Base-by-base conservation (phyloP, 2,329 filamentous ascomycete species). In the Hansfordia pulvinata region DNA sequence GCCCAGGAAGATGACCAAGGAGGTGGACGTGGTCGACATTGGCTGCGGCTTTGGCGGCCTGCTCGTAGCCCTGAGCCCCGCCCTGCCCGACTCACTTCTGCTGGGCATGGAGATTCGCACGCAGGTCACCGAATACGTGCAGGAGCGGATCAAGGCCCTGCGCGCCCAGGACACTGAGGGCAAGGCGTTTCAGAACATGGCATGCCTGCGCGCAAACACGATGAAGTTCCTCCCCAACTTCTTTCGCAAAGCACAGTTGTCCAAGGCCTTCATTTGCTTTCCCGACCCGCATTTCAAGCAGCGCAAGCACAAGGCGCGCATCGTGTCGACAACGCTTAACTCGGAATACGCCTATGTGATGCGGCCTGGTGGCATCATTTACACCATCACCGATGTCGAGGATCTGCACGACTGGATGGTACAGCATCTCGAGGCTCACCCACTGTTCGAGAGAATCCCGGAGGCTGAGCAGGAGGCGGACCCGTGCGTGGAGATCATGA, bases 161-260 rank as follows among this genome's bases (percentile, higher is more conserved):
- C 75, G 90, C 4, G 58, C 62, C 9, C 76, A 86, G 44, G 66
- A 70, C 36, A 44, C 56, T 5, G 56, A 59, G 5, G 47, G 49
- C 16, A 52, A 55, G 26, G 52, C 59, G 24, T 96, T 84, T 51
- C 78, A 92, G 46, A 98, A 98, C 50, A 77, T 88, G 28, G 76
- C 80, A 18, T 92, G 84, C 47, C 62, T 98, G 25, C 77, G 90
- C 35, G 82, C 83, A 38, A 98, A 98, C 58, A 83, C 84, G 5
- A 98, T 98, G 90, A 98, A 98, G 52, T 98, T 96, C 53, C 62
- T 98, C n/a, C 88, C 92, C 35, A 96, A 98, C 49, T 93, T 94
- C 63, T 96, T 98, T 62, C 60, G 56, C 29, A 80, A 76, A 43
- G 63, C 58, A 10, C 86, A 94, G 49, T 70, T 98, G 10, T 70